A percentile compares a stretch with the other conserved stretches of the same genome.
Conservation (phyloP, 345 rosid genomes). For the Balakata baccata region DNA sequence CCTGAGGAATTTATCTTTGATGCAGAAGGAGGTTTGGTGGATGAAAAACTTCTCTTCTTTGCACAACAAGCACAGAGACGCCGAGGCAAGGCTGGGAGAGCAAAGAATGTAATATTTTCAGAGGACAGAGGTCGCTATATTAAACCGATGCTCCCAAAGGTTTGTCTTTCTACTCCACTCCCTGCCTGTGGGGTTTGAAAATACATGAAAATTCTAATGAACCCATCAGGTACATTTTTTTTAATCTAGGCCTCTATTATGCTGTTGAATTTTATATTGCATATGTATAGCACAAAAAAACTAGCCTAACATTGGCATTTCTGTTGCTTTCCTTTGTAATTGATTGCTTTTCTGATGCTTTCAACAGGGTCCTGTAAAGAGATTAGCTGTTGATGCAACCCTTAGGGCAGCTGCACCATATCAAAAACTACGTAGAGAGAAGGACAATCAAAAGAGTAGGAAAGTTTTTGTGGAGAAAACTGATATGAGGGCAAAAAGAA, state of each 20-base stretch:
- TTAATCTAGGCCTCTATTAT: background rate
- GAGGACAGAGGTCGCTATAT: constrained; percentile 97
- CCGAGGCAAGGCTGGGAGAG: constrained; percentile 92
- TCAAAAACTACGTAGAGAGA: constrained; percentile 87
- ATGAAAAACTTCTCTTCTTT: constrained; percentile 94
- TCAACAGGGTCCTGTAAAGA: constrained; percentile 82
- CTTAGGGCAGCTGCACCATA: constrained; percentile 98
- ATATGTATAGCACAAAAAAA: background rate
- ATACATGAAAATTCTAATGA: background rate
- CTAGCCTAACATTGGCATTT: background rate
- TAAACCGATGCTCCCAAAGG: constrained; percentile 99
- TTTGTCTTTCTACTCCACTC: constrained; percentile 20
- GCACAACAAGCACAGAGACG: constrained; percentile 96
- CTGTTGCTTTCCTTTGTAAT: background rate
- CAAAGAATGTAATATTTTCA: constrained; percentile 90
- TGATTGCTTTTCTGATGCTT: constrained; percentile 12
- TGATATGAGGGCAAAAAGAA: constrained; percentile 98
- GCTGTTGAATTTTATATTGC: constrained; percentile 2
- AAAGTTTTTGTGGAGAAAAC: constrained; percentile 90
- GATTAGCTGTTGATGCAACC: constrained; percentile 97
- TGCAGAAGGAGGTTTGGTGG: constrained; percentile 97
- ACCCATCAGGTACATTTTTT: background rate
- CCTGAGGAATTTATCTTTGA: constrained; percentile 97
- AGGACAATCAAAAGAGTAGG: constrained; percentile 59
- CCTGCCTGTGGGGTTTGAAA: background rate